A percentile compares a stretch with the other conserved stretches of the same genome.
phyloP scores from a whole-genome alignment of 768 basidiomycete species.

The Tylopilus felleus region DNA sequence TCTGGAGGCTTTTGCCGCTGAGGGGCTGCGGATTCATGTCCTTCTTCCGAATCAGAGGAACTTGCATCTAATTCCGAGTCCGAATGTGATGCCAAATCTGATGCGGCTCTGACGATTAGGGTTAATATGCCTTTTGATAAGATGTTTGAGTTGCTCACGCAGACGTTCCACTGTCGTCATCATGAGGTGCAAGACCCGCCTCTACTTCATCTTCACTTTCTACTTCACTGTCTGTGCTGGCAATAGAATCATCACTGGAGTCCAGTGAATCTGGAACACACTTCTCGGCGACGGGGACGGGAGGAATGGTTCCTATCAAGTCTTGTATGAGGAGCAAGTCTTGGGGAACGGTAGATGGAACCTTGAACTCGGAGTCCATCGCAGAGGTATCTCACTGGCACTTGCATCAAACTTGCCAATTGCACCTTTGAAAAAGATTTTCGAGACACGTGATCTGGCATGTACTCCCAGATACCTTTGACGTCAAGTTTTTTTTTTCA shows the following conservation, averaged over 20 bases:
- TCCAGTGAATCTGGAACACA: conserved; percentile 2
- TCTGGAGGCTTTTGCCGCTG: conserved; percentile 8
- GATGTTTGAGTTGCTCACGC: conserved; percentile 18
- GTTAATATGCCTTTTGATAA: conserved; percentile 15
- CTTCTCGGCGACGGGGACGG: neutral
- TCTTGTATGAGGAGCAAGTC: conserved; percentile 74
- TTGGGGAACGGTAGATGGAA: conserved; percentile 62
- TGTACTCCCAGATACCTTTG: no score
- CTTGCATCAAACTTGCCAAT: no score
- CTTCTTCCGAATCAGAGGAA: conserved; percentile 23
- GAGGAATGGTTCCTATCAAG: conserved; percentile 43
- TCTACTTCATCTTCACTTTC: conserved; percentile 75
- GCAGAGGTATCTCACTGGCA: neutral
- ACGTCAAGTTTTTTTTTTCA: no score
- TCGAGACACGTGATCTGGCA: conserved; percentile 21
- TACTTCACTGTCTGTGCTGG: conserved; percentile 49
- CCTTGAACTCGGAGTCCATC: conserved; percentile 46
- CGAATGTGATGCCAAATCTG: conserved; percentile 39
- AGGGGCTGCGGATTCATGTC: neutral
- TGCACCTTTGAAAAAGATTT: no score
- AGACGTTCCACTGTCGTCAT: conserved; percentile 34
- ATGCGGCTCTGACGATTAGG: conserved; percentile 23
- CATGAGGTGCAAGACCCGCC: conserved; percentile 49
- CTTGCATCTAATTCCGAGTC: conserved; percentile 28
- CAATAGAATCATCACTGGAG: conserved; percentile 44